A percentile compares a stretch with the other conserved stretches of the same genome.
phyloP scores from a whole-genome alignment of 371 early-diverging fungal species.

The Mucor piriformis region DNA sequence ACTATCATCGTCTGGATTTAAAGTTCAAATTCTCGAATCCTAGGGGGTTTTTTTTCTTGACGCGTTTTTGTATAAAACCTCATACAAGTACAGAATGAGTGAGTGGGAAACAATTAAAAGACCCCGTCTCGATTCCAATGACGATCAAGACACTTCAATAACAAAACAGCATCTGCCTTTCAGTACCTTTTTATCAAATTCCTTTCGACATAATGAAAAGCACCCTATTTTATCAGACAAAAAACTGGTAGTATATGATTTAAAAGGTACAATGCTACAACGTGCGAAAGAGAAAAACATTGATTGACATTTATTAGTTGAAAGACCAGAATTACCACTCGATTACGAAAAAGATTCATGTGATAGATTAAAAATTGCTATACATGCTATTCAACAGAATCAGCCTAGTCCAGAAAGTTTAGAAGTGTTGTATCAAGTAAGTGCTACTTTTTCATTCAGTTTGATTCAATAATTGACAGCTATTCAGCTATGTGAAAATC shows the following conservation, averaged over 20 bases:
- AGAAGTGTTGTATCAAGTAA: conserved; percentile 83
- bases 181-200: conserved; percentile 32
- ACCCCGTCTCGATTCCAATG: conserved; percentile 2
- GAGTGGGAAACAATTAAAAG: conserved; percentile 9
- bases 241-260: conserved; percentile 38
- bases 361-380: conserved; percentile 66
- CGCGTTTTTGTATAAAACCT: too few species aligned
- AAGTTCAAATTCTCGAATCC: too few species aligned
- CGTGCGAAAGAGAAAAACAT: neutral
- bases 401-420: conserved; percentile 67
- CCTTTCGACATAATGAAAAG: conserved; percentile 28
- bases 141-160: neutral
- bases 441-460: neutral
- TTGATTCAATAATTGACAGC: too few species aligned
- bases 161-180: conserved; percentile 24
- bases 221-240: conserved; percentile 43
- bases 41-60: too few species aligned
- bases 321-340: conserved; percentile 71
- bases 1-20: too few species aligned
- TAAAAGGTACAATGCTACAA: conserved; percentile 13
- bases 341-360: conserved; percentile 73
- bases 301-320: conserved; percentile 15
- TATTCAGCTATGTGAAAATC: conserved; percentile 75
- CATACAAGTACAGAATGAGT: too few species aligned
- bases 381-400: conserved; percentile 74